Evolutionary conservation across 2,329 filamentous ascomycete species (phyloP), one percentile per base, ranked within the genome.

Genomic region (Diatrype stigma): DNA sequence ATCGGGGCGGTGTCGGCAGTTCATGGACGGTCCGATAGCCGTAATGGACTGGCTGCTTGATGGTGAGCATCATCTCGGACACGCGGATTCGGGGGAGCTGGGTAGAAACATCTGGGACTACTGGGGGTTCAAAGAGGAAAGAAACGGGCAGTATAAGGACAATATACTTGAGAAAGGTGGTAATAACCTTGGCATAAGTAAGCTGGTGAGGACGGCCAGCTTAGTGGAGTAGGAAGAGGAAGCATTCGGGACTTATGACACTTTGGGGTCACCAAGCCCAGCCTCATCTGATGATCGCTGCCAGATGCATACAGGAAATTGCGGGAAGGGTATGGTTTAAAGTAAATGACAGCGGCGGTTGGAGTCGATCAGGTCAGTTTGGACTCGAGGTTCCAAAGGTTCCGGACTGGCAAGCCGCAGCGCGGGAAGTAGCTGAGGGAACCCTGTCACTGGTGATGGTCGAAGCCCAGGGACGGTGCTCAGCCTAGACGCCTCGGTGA

Each of bases 11-110:
- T 69, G 77, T 82, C 63, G 79, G 80, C 63, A 82, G 73, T 69
- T 83, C 80, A 82, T 83, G 77, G 75, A 79, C 74, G 68, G 78
- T 77, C 74, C 73, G 75, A 71, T 80, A 80, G 74, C 78, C 78
- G 78, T 78, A 77, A 60, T 75, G 73, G 67, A 71, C 70, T 72
- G 78, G 77, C 77, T 83, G 79, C 71, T 76, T 81, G 66, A 77
- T 70, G 70, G 79, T 82, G 74, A 82, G 80, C 79, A 83, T 82
- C 72, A 73, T 82, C 69, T 64, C 63, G 60, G 54, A 53, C 56
- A 52, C 53, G 57, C 45, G 57, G 51, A 50, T 52, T 46, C 53
- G 54, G 51, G 56, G 52, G 56, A 59, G 54, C 56, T 62, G 62
- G 53, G 57, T 53, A 52, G 49, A 52, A 44, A 51, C 51, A 47